phyloP scores from a whole-genome alignment of 2,329 filamentous ascomycete species.

The Rosellinia necatrix region DNA sequence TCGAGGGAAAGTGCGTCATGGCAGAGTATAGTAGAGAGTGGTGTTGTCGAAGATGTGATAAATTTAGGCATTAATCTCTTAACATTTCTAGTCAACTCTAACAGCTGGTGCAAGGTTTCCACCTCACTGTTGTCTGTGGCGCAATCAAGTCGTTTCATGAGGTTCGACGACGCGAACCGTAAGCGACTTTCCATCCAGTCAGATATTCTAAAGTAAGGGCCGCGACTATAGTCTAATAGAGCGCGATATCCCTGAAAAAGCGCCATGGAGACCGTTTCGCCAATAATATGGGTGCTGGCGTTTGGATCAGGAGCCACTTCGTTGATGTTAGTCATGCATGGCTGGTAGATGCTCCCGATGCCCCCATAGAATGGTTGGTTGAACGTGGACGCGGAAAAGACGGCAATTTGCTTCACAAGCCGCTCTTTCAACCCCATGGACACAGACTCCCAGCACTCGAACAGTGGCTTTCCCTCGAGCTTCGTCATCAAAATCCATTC shows the following conservation, averaged over 20 bases:
- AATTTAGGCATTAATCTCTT: slow-evolving; percentile 28
- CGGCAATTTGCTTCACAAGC: slow-evolving; percentile 39
- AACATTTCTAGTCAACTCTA: slow-evolving; percentile 29
- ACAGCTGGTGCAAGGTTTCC: slow-evolving; percentile 20
- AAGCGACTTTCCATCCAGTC: slow-evolving; percentile 32
- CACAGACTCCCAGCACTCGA: slow-evolving; percentile 34
- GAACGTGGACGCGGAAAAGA: slow-evolving; percentile 31
- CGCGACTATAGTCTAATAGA: slow-evolving; percentile 16
- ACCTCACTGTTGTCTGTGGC: slow-evolving; percentile 11
- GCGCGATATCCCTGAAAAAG: slow-evolving; percentile 39
- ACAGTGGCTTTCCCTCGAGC: slow-evolving; percentile 36
- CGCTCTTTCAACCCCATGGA: slow-evolving; percentile 32
- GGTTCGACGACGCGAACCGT: slow-evolving; percentile 26
- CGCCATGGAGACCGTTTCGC: slow-evolving; percentile 35
- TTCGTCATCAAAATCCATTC: slow-evolving; percentile 42
- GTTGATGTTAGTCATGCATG: slow-evolving; percentile 40
- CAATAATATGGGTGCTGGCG: slow-evolving; percentile 19
- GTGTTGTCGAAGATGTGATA: slow-evolving; percentile 11
- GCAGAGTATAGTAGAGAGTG: slow-evolving; percentile 37
- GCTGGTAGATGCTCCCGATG: slow-evolving; percentile 40
- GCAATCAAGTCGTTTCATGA: slow-evolving; percentile 21
- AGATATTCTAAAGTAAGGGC: slow-evolving; percentile 30
- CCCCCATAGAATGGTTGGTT: slow-evolving; percentile 27
- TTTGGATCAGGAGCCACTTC: slow-evolving; percentile 4
- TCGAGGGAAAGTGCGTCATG: slow-evolving; percentile 41